Percentiles rank a stretch among this genome's conserved stretches.
These are phyloP conservation scores for Boletus sensibilis DNA, from an alignment of 768 basidiomycete genomes.

Conservation along the genomic window DNA sequence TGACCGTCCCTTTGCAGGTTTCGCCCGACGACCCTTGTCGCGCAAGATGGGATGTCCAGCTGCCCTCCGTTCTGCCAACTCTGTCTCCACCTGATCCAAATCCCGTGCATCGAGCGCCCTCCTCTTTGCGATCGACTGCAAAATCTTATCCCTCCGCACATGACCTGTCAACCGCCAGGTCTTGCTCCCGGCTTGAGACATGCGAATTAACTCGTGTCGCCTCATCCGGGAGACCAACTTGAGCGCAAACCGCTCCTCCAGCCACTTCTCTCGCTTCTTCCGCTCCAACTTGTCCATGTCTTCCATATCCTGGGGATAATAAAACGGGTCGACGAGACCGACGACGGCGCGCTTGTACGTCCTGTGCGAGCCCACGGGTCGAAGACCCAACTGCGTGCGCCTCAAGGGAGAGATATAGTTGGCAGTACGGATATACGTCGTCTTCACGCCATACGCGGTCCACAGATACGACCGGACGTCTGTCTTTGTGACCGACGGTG, in stretches of 20 bases:
- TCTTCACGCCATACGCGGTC: slow-evolving; percentile 83
- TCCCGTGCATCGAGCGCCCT: slow-evolving; percentile 43
- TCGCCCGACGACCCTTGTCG: slow-evolving; percentile 15
- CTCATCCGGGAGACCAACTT: slow-evolving; percentile 37
- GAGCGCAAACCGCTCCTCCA: slow-evolving; percentile 59
- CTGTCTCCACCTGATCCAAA: slow-evolving; percentile 37
- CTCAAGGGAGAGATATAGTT: slow-evolving; percentile 68
- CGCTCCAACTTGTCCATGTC: slow-evolving; percentile 67
- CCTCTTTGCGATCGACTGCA: slow-evolving; percentile 49
- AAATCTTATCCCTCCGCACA: slow-evolving; percentile 47
- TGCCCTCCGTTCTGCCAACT: slow-evolving; percentile 28
- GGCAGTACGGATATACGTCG: slow-evolving; percentile 95
- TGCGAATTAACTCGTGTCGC: slow-evolving; percentile 35
- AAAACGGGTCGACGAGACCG: slow-evolving; percentile 89
- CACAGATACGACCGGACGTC: slow-evolving; percentile 85
- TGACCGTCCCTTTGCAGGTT: slow-evolving; percentile 1
- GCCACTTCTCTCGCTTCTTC: slow-evolving; percentile 53
- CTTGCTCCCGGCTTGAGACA: slow-evolving; percentile 37
- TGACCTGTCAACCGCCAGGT: slow-evolving; percentile 42
- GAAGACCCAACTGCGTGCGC: slow-evolving; percentile 28
- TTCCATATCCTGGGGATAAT: slow-evolving; percentile 80
- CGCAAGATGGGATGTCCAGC: slow-evolving; percentile 24
- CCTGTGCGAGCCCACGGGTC: slow-evolving; percentile 38
- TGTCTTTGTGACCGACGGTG: slow-evolving; percentile 87
- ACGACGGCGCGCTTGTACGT: slow-evolving; percentile 92